A percentile compares a stretch with the other conserved stretches of the same genome.
Evolutionary conservation across 2,329 filamentous ascomycete species (phyloP).

Genomic region (Penicillium sp.): DNA sequence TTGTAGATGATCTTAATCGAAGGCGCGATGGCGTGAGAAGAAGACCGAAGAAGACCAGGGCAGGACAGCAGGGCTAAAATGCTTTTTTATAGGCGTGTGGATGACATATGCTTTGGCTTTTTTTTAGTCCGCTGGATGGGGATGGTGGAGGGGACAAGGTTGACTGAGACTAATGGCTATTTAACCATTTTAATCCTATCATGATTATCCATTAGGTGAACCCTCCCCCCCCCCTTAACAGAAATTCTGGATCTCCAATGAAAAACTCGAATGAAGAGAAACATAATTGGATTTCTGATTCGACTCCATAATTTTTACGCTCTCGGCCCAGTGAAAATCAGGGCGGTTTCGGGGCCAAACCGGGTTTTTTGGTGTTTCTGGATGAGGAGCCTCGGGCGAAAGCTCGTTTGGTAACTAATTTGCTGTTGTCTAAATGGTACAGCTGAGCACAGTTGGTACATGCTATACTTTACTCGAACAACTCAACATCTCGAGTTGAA

Average conservation of each 20-base stretch:
- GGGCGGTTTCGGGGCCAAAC: conserved; percentile 11
- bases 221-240: conserved; percentile 6
- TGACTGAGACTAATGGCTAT: neutral
- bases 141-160: neutral
- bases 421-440: neutral
- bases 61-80: conserved; percentile 14
- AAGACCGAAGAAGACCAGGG: conserved; percentile 3
- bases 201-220: neutral
- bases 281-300: neutral
- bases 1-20: conserved; percentile 24
- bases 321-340: conserved; percentile 6
- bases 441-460: conserved; percentile 7
- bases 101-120: conserved; percentile 15
- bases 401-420: neutral
- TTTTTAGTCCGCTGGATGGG: neutral
- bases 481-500: neutral
- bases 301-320: conserved; percentile 6
- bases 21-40: conserved; percentile 31
- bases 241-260: conserved; percentile 4
- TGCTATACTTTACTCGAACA: neutral
- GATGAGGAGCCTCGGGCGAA: neutral
- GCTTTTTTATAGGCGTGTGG: conserved; percentile 24
- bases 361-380: conserved; percentile 5
- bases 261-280: neutral
- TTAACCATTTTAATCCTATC: neutral